Base-by-base conservation (phyloP, 805 yeast species). In the Priceomyces castillae region DNA sequence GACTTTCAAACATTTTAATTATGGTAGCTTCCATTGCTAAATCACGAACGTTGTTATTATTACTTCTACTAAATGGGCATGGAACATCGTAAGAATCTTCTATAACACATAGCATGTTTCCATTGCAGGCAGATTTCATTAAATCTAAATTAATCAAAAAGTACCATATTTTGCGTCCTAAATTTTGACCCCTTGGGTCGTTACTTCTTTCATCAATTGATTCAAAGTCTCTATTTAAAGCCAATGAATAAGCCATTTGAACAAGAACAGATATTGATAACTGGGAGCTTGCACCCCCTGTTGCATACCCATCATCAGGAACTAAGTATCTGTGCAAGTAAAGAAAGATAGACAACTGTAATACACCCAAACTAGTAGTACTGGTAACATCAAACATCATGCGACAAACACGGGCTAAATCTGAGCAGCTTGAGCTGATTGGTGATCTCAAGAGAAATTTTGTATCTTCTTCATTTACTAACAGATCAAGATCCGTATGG, bases 171-270 rank as follows among this genome's bases (percentile, higher is more conserved):
- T 58, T 59, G 30, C 64, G 42, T 9, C 56, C 47, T 15, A 59
- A 43, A 34, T 48, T 44, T 34, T 53, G 52, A 17, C 43, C 44
- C 40, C 44, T 47, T 44, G 47, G 50, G 37, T 57, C 54, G 4
- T 44, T 47, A 26, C 50, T 49, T 10, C 49, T 41, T 14, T 56
- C 56, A 10, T 23, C 19, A 53, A 44, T 44, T 7, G 68, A 67
- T 37, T 69, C 69, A 1, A 86, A 86, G 49, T 82, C 86, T 52
- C 86, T 68, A 54, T 82, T 82, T 17, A 82, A 51, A 0, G 86
- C 87, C 45, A 81, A 72, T 28, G 82, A 72, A 40, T 77, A 68
- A 0, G 81, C 84, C 80, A 81, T 77, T 51, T 80, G 85, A 15
- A 79, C 62, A 23, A 80, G 64, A 62, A 77, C 69, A 1, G 81